Conservation (phyloP, 331 rosid species). For the Rhamnella rubrinervis region DNA sequence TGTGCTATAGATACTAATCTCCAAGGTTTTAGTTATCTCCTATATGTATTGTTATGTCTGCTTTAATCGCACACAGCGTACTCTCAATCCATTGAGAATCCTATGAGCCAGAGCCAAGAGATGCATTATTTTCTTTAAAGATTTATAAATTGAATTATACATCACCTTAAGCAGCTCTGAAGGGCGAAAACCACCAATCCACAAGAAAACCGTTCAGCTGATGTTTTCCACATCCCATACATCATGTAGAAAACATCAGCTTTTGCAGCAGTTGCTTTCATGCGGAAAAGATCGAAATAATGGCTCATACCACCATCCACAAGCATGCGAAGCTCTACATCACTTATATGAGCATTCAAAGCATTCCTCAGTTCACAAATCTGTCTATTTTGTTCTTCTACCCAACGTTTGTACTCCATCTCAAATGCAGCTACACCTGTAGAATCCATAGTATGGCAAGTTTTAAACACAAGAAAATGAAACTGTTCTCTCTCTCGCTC, state of each 20-base stretch:
- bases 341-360: slow-evolving; percentile 52
- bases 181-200: slow-evolving; percentile 99
- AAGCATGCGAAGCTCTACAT: slow-evolving; percentile 61
- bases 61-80: not conserved
- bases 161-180: slow-evolving; percentile 91
- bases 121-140: not conserved
- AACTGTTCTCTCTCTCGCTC: not conserved
- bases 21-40: not conserved
- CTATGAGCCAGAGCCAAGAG: not conserved
- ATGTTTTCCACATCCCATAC: slow-evolving; percentile 86
- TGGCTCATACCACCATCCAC: slow-evolving; percentile 68
- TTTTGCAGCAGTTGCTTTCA: slow-evolving; percentile 83
- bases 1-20: not conserved
- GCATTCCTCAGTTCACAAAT: slow-evolving; percentile 62
- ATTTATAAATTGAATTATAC: slow-evolving; percentile 3
- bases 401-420: slow-evolving; percentile 79
- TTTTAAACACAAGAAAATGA: slow-evolving; percentile 30
- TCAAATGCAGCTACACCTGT: slow-evolving; percentile 71
- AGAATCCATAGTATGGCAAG: slow-evolving; percentile 18
- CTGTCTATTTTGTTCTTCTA: slow-evolving; percentile 72
- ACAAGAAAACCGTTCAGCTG: slow-evolving; percentile 80
- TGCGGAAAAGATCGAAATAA: slow-evolving; percentile 61
- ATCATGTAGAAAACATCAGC: slow-evolving; percentile 80
- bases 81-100: not conserved
- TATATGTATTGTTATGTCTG: not conserved